Evolutionary conservation across 169 alveolate genomes (phyloP).

Genomic region (Eimeria falciformis): DNA sequence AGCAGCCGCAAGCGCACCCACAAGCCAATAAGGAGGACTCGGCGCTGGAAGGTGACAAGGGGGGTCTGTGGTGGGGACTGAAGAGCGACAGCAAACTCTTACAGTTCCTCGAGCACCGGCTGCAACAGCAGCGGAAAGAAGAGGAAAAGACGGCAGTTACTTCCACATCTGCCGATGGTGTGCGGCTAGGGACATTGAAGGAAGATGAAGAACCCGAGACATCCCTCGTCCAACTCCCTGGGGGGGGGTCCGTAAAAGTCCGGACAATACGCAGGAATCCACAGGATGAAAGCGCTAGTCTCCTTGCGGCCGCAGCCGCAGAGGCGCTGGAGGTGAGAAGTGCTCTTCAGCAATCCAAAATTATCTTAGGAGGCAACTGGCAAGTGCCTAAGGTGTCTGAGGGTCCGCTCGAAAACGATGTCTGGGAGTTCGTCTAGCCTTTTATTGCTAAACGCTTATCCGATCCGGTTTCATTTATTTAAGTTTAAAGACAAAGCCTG

Average conservation of each 20-base stretch:
- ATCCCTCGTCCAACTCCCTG: too few relatives aligned
- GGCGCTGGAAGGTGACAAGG: neutral
- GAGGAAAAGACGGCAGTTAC: neutral
- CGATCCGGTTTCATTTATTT: too few relatives aligned
- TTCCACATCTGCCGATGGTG: neutral
- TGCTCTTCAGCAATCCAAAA: neutral
- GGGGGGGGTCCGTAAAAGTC: neutral
- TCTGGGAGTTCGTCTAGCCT: neutral
- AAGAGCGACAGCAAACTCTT: neutral
- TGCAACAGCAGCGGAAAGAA: neutral
- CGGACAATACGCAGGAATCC: neutral
- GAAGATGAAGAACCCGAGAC: too few relatives aligned
- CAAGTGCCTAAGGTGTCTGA: neutral
- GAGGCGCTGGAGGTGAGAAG: neutral
- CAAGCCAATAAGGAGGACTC: neutral
- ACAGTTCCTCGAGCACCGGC: neutral
- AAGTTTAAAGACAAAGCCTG: too few relatives aligned
- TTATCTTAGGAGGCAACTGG: neutral
- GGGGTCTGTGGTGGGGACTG: slow-evolving; percentile 1
- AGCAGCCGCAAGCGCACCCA: neutral
- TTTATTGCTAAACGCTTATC: too few relatives aligned
- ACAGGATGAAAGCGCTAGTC: neutral
- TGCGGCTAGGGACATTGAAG: neutral
- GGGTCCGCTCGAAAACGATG: neutral
- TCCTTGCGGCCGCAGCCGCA: neutral